Evolutionary conservation across 805 yeast species (phyloP), one percentile per base, ranked within the genome.

Genomic region (Wickerhamiella qilinensis): DNA sequence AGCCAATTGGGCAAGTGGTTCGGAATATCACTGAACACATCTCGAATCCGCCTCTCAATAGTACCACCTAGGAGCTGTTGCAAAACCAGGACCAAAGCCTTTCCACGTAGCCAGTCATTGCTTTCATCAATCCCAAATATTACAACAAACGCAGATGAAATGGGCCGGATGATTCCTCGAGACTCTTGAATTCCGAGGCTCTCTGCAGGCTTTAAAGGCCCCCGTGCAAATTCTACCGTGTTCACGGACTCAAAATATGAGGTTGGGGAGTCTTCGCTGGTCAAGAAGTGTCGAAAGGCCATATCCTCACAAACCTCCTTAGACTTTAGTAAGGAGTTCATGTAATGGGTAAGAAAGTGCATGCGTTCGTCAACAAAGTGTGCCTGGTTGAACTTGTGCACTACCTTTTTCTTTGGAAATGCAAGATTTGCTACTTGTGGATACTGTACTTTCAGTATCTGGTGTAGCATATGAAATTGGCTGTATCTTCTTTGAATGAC

Each of bases 31-130:
- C 21, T 35, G 15, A 49, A 38, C 2, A 39, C 29, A 18, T 64
- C 69, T 30, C 75, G 59, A 3, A 74, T 66, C 25, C 55, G 53
- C 51, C 73, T 76, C 51, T 86, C 95, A 37, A 86, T 77, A 0
- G 95, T 79, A 2, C 88, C 80, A 0, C 96, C 96, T 29, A 86
- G 65, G 1, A 86, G 56, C 53, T 84, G 94, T 55, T 85, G 95
- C 38, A 86, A 59, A 3, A 86, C 72, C 4, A 84, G 74, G 29
- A 85, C 67, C 7, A 84, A 64, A 0, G 95, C 94, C 33, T 85
- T 64, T 0, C 94, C 96, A 38, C 94, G 62, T 1, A 86, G 57
- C 93, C 94, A 83, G 35, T 74, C 72, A 35, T 73, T 74, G 1
- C 80, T 66, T 35, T 62, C 65, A 38, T 73, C 70, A 18, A 82